Conservation (phyloP, 2,329 filamentous ascomycete genomes). For the Colletotrichum shisoi region DNA sequence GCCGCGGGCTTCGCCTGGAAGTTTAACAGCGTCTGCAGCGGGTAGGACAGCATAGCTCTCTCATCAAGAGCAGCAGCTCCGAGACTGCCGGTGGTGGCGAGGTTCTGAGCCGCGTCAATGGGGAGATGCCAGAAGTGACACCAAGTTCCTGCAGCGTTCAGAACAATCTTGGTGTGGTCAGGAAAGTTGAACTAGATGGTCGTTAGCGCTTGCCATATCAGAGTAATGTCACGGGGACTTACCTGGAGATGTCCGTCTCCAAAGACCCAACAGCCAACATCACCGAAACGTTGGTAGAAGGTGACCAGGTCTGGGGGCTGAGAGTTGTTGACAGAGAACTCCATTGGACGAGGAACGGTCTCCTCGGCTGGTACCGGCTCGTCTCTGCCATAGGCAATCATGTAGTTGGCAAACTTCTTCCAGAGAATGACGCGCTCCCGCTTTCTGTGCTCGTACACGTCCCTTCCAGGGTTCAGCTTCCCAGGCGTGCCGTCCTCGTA, state of each 20-base stretch:
- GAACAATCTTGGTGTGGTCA: constrained; percentile 84
- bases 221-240: constrained; percentile 41
- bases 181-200: constrained; percentile 79
- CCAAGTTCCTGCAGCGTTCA: constrained; percentile 76
- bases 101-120: constrained; percentile 71
- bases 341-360: constrained; percentile 50
- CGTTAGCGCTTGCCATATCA: constrained; percentile 42
- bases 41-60: constrained; percentile 75
- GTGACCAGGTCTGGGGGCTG: constrained; percentile 70
- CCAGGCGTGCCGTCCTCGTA: constrained; percentile 66
- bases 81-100: constrained; percentile 71
- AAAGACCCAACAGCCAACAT: constrained; percentile 83
- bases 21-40: constrained; percentile 76
- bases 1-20: constrained; percentile 61
- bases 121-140: constrained; percentile 81
- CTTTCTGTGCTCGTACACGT: constrained; percentile 71
- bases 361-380: constrained; percentile 64
- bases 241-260: constrained; percentile 80
- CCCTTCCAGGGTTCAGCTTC: constrained; percentile 68
- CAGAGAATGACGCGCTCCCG: constrained; percentile 71
- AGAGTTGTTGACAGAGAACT: constrained; percentile 29
- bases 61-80: constrained; percentile 74
- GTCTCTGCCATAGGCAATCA: constrained; percentile 77
- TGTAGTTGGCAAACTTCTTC: constrained; percentile 79
- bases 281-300: constrained; percentile 82